Conservation (phyloP, 257 asterid genomes). For the Catharanthus roseus region DNA sequence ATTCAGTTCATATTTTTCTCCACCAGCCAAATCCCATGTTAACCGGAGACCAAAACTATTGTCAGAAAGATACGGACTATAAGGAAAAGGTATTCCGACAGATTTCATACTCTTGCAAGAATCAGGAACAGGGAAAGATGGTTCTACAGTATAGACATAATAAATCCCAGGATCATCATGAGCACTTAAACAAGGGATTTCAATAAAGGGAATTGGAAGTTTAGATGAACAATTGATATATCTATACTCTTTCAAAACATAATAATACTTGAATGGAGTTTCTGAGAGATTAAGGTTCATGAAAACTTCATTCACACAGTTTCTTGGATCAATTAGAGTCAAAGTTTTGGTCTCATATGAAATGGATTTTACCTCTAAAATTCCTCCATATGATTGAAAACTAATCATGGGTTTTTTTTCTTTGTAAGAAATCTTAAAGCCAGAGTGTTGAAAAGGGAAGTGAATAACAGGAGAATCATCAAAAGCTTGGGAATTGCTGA, state of each 20-base stretch:
- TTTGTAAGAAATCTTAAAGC: constrained; percentile 26
- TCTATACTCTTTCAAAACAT: constrained; percentile 28
- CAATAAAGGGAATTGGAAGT: constrained; percentile 15
- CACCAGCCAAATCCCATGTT: constrained; percentile 28
- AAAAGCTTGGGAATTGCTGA: background rate
- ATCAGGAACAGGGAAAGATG: constrained; percentile 22
- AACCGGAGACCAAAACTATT: constrained; percentile 42
- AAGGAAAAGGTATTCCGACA: constrained; percentile 40
- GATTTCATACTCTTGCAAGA: constrained; percentile 28
- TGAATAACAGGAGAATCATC: constrained; percentile 16
- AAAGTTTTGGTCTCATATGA: constrained; percentile 21
- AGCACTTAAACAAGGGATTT: constrained; percentile 43
- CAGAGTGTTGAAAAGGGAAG: constrained; percentile 21
- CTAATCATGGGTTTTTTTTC: constrained; percentile 28
- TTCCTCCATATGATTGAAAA: constrained; percentile 35
- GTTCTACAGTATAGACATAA: constrained; percentile 38
- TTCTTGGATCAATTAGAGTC: constrained; percentile 36
- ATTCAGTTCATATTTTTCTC: background rate
- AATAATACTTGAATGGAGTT: constrained; percentile 42
- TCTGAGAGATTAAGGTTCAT: constrained; percentile 38
- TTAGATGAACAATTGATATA: constrained; percentile 40
- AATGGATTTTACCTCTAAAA: constrained; percentile 38
- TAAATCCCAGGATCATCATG: constrained; percentile 12
- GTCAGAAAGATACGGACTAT: constrained; percentile 42
- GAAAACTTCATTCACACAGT: constrained; percentile 46